These are phyloP conservation scores for Trifolium subterraneum DNA, from an alignment of 306 rosid species.

Conservation along the genomic window DNA sequence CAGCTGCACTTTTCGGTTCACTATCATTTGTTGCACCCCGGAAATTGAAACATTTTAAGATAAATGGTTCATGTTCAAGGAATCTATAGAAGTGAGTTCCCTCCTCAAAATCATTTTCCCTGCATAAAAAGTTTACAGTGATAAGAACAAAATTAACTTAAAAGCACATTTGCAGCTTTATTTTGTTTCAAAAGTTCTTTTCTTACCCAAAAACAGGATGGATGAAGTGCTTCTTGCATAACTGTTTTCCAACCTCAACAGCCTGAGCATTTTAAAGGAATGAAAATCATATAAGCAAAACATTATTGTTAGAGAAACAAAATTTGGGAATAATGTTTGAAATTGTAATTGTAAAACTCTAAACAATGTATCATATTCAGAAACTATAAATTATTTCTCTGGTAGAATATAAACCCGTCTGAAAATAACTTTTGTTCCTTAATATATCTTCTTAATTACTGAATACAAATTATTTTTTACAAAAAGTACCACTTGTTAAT, in stretches of 20 bases:
- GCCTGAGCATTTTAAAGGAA: slow-evolving; percentile 59
- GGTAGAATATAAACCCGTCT: neutral
- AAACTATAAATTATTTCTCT: neutral
- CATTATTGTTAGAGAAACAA: slow-evolving; percentile 20
- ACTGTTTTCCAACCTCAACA: slow-evolving; percentile 78
- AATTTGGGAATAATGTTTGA: neutral
- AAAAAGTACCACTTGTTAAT: neutral
- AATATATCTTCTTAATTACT: neutral
- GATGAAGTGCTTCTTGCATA: slow-evolving; percentile 77
- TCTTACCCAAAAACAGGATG: slow-evolving; percentile 87
- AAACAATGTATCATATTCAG: neutral
- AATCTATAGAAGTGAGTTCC: slow-evolving; percentile 86
- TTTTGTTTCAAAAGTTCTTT: slow-evolving; percentile 27
- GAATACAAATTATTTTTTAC: neutral
- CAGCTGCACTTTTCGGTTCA: slow-evolving; percentile 72
- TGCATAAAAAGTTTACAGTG: slow-evolving; percentile 39
- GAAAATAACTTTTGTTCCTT: too few species aligned
- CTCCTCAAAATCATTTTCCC: slow-evolving; percentile 82
- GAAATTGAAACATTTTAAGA: slow-evolving; percentile 77
- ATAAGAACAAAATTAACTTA: slow-evolving; percentile 28
- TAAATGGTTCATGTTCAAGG: slow-evolving; percentile 84
- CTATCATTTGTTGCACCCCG: slow-evolving; percentile 63
- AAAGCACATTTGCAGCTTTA: neutral
- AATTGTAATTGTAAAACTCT: neutral
- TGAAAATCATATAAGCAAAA: slow-evolving; percentile 16